Conservation (phyloP, 2,329 filamentous ascomycete genomes). For the Anisogramma anomala region DNA sequence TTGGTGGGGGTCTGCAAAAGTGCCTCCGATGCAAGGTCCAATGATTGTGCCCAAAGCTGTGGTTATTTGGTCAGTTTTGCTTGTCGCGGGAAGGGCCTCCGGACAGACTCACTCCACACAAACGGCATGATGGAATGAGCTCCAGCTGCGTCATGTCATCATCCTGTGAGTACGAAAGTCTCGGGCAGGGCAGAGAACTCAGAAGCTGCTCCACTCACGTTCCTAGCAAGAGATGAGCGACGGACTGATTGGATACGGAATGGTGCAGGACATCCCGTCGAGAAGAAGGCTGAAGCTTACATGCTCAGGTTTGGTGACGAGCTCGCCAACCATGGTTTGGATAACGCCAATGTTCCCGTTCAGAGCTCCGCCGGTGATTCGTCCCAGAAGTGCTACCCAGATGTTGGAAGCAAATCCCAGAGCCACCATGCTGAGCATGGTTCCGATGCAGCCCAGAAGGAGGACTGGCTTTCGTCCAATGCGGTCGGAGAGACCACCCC, state of each 20-base stretch:
- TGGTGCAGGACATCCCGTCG: background rate
- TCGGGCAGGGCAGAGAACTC: too few relatives aligned
- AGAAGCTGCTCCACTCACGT: constrained; percentile 43
- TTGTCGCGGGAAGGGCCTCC: too few relatives aligned
- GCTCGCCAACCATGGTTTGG: constrained; percentile 84
- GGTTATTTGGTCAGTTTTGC: too few relatives aligned
- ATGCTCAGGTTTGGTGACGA: constrained; percentile 73
- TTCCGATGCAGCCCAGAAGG: constrained; percentile 68
- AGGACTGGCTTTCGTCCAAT: constrained; percentile 75
- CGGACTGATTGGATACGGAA: background rate
- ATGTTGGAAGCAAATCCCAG: constrained; percentile 77
- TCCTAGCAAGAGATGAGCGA: constrained; percentile 7
- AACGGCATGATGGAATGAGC: constrained; percentile 92
- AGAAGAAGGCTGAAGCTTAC: constrained; percentile 31
- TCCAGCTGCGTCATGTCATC: constrained; percentile 41
- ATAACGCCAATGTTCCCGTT: constrained; percentile 90
- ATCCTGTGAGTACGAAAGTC: too few relatives aligned
- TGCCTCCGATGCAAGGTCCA: constrained; percentile 77
- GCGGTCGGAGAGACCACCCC: constrained; percentile 72
- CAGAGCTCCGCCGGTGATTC: constrained; percentile 66
- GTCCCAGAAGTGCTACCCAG: constrained; percentile 67
- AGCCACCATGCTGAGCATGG: constrained; percentile 69
- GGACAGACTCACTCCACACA: constrained; percentile 80
- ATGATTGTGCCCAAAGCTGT: constrained; percentile 87
- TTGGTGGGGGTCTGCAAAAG: constrained; percentile 66